A percentile compares a stretch with the other conserved stretches of the same genome.
phyloP scores from a whole-genome alignment of 495 filamentous ascomycete genomes.

The Clavariopsis aquatica region DNA sequence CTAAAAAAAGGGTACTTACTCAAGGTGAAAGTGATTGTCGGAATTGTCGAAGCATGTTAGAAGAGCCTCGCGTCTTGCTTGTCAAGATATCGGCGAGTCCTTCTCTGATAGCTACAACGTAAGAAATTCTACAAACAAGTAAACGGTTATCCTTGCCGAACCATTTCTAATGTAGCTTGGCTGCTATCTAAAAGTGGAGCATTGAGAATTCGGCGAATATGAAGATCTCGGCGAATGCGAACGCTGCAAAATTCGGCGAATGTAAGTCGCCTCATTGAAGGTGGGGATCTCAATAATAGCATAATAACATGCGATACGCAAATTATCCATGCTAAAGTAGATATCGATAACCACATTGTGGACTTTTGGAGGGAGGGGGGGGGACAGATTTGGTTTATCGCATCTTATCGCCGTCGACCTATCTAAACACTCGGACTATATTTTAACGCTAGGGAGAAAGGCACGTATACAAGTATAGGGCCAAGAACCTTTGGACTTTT shows the following conservation, averaged over 20 bases:
- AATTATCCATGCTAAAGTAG: background rate
- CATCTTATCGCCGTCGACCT: background rate
- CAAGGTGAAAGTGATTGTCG: background rate
- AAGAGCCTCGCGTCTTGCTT: background rate
- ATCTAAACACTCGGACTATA: background rate
- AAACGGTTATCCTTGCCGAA: background rate
- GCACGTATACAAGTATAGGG: background rate
- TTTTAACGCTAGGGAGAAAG: background rate
- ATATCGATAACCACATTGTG: background rate
- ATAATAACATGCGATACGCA: background rate
- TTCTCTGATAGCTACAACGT: background rate
- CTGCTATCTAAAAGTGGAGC: background rate
- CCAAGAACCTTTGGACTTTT: background rate
- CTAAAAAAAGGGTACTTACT: background rate
- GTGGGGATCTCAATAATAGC: background rate
- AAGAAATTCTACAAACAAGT: background rate
- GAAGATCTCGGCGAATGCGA: background rate
- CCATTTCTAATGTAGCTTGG: background rate
- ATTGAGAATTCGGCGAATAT: background rate
- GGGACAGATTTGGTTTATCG: background rate
- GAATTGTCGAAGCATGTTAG: background rate
- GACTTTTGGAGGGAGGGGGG: background rate
- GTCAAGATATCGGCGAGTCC: background rate
- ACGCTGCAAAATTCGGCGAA: background rate
- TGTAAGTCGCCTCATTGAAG: background rate